These are phyloP conservation scores for Pythium aphanidermatum DNA, from an alignment of 352 stramenopile species.

Conservation along the genomic window DNA sequence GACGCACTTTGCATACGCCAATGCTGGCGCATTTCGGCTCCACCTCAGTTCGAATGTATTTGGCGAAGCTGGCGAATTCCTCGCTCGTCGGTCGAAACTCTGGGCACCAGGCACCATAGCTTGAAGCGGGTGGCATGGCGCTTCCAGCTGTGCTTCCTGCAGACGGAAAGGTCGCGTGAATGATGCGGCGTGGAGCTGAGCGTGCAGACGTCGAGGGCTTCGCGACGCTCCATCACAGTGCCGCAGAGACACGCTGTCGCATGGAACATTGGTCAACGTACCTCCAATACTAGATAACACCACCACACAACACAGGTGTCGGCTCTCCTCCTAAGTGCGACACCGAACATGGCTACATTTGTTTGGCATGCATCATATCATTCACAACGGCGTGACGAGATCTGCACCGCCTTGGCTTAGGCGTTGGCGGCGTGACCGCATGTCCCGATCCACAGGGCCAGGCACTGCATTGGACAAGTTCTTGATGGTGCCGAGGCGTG, in stretches of 20 bases:
- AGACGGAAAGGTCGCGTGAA: too few species aligned
- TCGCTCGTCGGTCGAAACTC: constrained; percentile 79
- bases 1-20: constrained; percentile 87
- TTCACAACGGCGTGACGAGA: constrained; percentile 3
- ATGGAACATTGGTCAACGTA: too few species aligned
- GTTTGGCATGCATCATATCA: too few species aligned
- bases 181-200: too few species aligned
- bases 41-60: constrained; percentile 81
- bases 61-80: constrained; percentile 83
- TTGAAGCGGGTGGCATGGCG: not conserved
- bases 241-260: constrained; percentile 14
- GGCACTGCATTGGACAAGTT: constrained; percentile 28
- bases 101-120: constrained; percentile 55
- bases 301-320: not conserved
- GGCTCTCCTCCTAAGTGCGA: not conserved
- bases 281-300: too few species aligned
- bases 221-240: too few species aligned
- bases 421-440: constrained; percentile 14
- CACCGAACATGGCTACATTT: not conserved
- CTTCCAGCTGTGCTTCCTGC: not conserved
- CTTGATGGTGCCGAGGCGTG: constrained; percentile 48
- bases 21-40: constrained; percentile 68
- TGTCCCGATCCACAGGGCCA: constrained; percentile 14
- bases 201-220: too few species aligned
- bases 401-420: constrained; percentile 15